phyloP scores from a whole-genome alignment of 2,329 filamentous ascomycete species.

The Diaporthe velutina region DNA sequence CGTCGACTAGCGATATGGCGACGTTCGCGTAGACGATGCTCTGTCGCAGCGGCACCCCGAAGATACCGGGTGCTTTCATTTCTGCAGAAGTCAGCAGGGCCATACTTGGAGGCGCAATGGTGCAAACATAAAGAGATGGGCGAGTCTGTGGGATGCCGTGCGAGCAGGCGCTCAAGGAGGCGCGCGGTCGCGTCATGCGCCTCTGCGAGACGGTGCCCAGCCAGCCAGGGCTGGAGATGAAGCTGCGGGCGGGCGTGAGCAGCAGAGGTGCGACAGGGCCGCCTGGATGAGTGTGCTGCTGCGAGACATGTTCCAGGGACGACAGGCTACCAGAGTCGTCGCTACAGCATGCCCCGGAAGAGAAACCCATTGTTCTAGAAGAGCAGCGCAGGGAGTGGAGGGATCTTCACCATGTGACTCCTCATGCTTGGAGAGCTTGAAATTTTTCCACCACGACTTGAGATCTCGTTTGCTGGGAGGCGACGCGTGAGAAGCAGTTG shows the following conservation, averaged over 20 bases:
- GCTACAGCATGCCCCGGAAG: not conserved
- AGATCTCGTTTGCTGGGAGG: constrained; percentile 89
- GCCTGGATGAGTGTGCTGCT: not conserved
- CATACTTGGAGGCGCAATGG: not conserved
- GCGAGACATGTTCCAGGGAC: constrained; percentile 25
- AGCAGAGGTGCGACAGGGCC: constrained; percentile 7
- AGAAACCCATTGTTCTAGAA: constrained; percentile 2
- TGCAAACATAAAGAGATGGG: not conserved
- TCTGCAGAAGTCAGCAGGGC: constrained; percentile 53
- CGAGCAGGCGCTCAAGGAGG: not conserved
- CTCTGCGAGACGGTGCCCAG: constrained; percentile 14
- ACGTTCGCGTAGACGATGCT: constrained; percentile 99
- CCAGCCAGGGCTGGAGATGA: constrained; percentile 26
- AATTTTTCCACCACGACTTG: constrained; percentile 97
- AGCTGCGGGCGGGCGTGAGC: constrained; percentile 9
- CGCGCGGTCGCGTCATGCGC: not conserved
- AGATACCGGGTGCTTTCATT: constrained; percentile 79
- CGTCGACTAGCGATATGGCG: constrained; percentile 94
- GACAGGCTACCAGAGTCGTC: not conserved
- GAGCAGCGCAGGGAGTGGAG: constrained; percentile 41
- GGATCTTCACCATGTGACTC: constrained; percentile 68
- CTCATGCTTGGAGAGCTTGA: constrained; percentile 78
- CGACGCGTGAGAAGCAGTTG: constrained; percentile 67
- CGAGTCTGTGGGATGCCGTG: not conserved
- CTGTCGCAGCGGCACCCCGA: constrained; percentile 91